Conservation (phyloP, 345 rosid species). For the Aquilaria sinensis region DNA sequence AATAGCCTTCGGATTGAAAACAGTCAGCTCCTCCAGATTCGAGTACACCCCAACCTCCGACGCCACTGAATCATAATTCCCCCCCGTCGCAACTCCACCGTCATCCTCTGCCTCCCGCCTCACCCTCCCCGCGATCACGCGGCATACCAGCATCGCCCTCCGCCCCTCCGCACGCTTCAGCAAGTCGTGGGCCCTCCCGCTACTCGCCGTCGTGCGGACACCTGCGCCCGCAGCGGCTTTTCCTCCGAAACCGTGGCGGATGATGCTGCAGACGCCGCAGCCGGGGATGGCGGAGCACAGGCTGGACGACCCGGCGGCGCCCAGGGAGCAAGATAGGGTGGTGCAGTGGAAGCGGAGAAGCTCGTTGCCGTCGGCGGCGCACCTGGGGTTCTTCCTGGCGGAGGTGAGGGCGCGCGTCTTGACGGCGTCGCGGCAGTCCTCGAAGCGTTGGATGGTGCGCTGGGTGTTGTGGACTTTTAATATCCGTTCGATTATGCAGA, state of each 20-base stretch:
- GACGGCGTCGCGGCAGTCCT: slow-evolving; percentile 91
- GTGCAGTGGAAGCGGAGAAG: slow-evolving; percentile 90
- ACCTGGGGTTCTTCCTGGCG: slow-evolving; percentile 66
- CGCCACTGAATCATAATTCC: slow-evolving; percentile 76
- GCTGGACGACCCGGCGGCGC: slow-evolving; percentile 68
- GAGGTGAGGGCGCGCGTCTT: slow-evolving; percentile 73
- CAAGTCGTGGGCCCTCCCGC: slow-evolving; percentile 92
- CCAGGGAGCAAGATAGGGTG: slow-evolving; percentile 66
- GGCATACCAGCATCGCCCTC: slow-evolving; percentile 93
- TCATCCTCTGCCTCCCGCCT: slow-evolving; percentile 39
- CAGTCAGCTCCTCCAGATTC: slow-evolving; percentile 72
- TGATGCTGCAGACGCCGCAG: slow-evolving; percentile 86
- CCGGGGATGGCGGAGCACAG: slow-evolving; percentile 76
- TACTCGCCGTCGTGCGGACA: slow-evolving; percentile 81
- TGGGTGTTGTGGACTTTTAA: slow-evolving; percentile 90
- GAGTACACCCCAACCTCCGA: slow-evolving; percentile 64
- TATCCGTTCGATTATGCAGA: slow-evolving; percentile 93
- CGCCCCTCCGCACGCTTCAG: slow-evolving; percentile 47
- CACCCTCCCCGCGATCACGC: slow-evolving; percentile 92
- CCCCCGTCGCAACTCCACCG: slow-evolving; percentile 11
- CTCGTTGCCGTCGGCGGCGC: slow-evolving; percentile 98
- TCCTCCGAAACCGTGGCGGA: slow-evolving; percentile 70
- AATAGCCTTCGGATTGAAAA: slow-evolving; percentile 82
- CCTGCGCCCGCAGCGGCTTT: slow-evolving; percentile 39
- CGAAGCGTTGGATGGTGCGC: slow-evolving; percentile 93